Percentiles rank a stretch among this genome's conserved stretches.
phyloP scores from a whole-genome alignment of 768 basidiomycete species.

The Termitomyces sp. region DNA sequence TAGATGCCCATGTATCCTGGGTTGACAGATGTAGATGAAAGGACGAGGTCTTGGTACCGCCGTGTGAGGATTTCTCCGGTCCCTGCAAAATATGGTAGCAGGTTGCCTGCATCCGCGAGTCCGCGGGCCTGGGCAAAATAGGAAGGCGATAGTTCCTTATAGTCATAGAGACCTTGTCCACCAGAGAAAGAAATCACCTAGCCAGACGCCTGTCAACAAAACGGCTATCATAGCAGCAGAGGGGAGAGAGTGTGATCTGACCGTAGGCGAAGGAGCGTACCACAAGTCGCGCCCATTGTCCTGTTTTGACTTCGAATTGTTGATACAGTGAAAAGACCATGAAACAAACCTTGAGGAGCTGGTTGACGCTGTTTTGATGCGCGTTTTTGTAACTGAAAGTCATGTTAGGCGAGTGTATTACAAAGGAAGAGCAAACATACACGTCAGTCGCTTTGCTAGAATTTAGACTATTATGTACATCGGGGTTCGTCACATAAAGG shows the following conservation, averaged over 20 bases:
- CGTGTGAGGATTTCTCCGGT: conserved; percentile 29
- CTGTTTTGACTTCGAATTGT: conserved; percentile 9
- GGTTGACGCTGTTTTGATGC: conserved; percentile 34
- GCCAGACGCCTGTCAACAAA: background rate
- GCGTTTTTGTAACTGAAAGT: conserved; percentile 22
- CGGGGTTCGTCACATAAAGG: conserved; percentile 12
- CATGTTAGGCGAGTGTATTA: background rate
- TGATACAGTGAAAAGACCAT: background rate
- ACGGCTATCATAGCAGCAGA: background rate
- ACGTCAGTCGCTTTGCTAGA: conserved; percentile 22
- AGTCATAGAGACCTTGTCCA: conserved; percentile 31
- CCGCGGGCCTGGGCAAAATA: conserved; percentile 29
- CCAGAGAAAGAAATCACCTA: conserved; percentile 33
- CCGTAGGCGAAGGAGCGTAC: conserved; percentile 39
- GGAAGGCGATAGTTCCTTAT: conserved; percentile 29
- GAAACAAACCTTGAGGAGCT: conserved; percentile 25
- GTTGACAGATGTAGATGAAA: conserved; percentile 22
- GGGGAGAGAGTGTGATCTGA: conserved; percentile 12
- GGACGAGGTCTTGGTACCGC: conserved; percentile 25
- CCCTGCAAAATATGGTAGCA: conserved; percentile 38
- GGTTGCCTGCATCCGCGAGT: conserved; percentile 32
- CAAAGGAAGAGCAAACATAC: conserved; percentile 11
- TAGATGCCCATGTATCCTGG: conserved; percentile 19
- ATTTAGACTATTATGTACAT: conserved; percentile 21
- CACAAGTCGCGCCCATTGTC: conserved; percentile 33